A percentile compares a stretch with the other conserved stretches of the same genome.
Conservation (phyloP, 2,329 filamentous ascomycete species). For the Ophiobolus disseminans region DNA sequence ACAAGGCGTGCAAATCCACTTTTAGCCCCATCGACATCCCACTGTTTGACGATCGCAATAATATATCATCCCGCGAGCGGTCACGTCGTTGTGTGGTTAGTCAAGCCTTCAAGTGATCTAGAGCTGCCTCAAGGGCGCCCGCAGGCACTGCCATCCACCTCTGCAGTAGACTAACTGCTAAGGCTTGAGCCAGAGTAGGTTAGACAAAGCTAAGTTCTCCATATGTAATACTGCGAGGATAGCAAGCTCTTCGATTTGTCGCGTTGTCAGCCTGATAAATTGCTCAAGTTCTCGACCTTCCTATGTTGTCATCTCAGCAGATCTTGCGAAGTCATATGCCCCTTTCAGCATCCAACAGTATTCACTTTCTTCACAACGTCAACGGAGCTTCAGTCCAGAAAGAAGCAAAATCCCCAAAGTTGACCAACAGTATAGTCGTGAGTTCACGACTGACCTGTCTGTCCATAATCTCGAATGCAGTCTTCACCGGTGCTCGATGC, state of each 20-base stretch:
- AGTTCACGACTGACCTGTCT: not conserved
- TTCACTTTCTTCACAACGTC: constrained; percentile 1
- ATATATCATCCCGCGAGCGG: not conserved
- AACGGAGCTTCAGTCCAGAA: not conserved
- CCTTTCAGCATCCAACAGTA: constrained; percentile 2
- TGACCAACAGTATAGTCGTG: too few relatives aligned
- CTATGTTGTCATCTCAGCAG: constrained; percentile 14
- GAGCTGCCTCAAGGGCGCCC: too few relatives aligned
- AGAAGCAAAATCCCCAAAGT: too few relatives aligned
- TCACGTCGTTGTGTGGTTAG: too few relatives aligned
- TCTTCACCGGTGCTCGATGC: not conserved
- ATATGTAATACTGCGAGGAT: not conserved
- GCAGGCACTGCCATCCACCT: too few relatives aligned
- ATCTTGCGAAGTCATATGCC: constrained; percentile 20
- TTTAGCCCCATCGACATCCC: constrained; percentile 3
- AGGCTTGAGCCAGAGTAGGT: too few relatives aligned
- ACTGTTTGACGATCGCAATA: not conserved
- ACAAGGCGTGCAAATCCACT: constrained; percentile 1
- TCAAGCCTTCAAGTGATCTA: too few relatives aligned
- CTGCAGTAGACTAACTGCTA: too few relatives aligned
- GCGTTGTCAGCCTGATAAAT: constrained; percentile 2
- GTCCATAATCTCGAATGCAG: not conserved
- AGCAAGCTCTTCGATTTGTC: not conserved
- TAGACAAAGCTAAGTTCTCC: too few relatives aligned
- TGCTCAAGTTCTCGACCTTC: constrained; percentile 2